Evolutionary conservation across 2,329 filamentous ascomycete species (phyloP).

Genomic region (Scedosporium boydii): DNA sequence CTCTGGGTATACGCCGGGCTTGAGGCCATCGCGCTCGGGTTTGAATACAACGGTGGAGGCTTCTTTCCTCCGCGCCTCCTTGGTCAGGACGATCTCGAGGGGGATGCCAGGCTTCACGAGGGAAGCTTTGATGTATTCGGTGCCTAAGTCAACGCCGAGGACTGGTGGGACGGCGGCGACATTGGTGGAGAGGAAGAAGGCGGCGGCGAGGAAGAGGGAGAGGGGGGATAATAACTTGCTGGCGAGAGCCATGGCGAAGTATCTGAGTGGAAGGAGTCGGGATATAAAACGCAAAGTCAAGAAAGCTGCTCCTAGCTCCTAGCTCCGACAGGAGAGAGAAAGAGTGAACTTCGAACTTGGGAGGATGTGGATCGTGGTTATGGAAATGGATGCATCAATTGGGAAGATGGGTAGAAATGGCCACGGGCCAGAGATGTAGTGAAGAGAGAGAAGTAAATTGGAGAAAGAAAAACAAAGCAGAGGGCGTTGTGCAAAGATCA

Average conservation of each 20-base stretch:
- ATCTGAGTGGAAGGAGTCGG: neutral
- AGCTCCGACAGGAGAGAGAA: neutral
- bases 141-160: slow-evolving; percentile 86
- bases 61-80: slow-evolving; percentile 96
- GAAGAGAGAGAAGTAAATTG: neutral
- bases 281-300: neutral
- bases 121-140: slow-evolving; percentile 92
- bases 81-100: slow-evolving; percentile 94
- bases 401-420: neutral
- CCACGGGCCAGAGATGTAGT: neutral
- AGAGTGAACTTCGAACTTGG: neutral
- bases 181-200: slow-evolving; percentile 22
- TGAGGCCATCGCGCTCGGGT: slow-evolving; percentile 59
- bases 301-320: neutral
- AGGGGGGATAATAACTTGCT: slow-evolving; percentile 10
- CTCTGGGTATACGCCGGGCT: slow-evolving; percentile 67
- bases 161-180: slow-evolving; percentile 59
- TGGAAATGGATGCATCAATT: neutral
- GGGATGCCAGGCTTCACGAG: slow-evolving; percentile 95
- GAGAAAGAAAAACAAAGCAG: neutral
- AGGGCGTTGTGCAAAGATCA: too few species aligned
- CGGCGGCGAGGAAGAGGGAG: slow-evolving; percentile 19
- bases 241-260: neutral
- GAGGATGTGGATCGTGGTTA: neutral
- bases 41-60: slow-evolving; percentile 88